phyloP scores from a whole-genome alignment of 2,329 filamentous ascomycete genomes.

The Fusarium sp. region DNA sequence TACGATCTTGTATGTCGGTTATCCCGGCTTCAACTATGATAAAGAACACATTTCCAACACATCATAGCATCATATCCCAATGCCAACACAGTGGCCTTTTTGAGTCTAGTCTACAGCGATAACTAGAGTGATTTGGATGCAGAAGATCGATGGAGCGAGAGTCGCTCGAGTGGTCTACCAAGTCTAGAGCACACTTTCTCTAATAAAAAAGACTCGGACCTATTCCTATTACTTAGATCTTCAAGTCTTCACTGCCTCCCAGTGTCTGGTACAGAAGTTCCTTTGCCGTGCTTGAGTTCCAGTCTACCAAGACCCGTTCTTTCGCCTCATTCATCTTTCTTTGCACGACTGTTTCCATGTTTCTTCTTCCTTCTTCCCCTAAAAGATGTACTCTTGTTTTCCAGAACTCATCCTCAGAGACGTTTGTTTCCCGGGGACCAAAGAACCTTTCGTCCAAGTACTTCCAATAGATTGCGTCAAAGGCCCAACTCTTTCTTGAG shows the following conservation, averaged over 20 bases:
- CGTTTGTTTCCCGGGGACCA: conserved; percentile 16
- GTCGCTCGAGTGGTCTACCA: too few species aligned
- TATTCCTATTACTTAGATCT: not conserved
- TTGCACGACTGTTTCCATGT: conserved; percentile 46
- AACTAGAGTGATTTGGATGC: too few species aligned
- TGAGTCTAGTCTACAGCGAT: too few species aligned
- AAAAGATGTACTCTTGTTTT: conserved; percentile 44
- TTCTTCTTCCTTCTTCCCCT: conserved; percentile 33
- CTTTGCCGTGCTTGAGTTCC: conserved; percentile 38
- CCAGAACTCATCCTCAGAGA: conserved; percentile 37
- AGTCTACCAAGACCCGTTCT: conserved; percentile 41
- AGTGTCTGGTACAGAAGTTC: not conserved
- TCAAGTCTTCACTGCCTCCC: not conserved
- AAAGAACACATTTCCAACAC: too few species aligned
- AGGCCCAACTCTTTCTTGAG: conserved; percentile 49
- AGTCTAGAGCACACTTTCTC: too few species aligned
- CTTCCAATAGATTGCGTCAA: conserved; percentile 52
- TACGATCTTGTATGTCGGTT: too few species aligned
- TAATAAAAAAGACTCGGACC: not conserved
- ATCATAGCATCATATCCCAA: too few species aligned
- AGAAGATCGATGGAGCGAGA: too few species aligned
- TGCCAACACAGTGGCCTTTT: too few species aligned
- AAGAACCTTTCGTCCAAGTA: conserved; percentile 49
- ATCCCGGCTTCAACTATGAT: too few species aligned
- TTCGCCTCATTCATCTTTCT: conserved; percentile 46